phyloP scores from a whole-genome alignment of 2,329 filamentous ascomycete species.

The Raffaelea deltoideospora region DNA sequence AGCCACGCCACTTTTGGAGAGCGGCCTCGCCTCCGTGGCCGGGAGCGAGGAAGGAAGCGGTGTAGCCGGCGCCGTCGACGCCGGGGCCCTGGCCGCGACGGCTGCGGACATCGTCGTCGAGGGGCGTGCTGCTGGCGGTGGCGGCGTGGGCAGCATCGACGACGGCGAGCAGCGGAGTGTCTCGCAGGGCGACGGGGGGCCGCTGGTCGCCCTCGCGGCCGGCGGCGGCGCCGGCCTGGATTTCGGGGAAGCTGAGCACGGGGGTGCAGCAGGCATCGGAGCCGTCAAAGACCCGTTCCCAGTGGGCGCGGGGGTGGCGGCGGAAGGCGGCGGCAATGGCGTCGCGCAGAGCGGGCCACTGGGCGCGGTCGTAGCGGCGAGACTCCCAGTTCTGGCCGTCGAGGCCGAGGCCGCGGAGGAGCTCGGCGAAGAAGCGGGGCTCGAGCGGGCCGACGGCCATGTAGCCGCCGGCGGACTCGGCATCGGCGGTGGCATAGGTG shows the following conservation, averaged over 20 bases:
- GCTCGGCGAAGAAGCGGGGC: conserved; percentile 61
- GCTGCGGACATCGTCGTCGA: conserved; percentile 20
- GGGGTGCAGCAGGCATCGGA: conserved; percentile 91
- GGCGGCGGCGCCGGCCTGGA: conserved; percentile 34
- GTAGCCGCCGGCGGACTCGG: conserved; percentile 33
- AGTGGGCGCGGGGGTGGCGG: conserved; percentile 56
- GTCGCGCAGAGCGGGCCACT: conserved; percentile 52
- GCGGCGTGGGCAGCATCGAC: conserved; percentile 23
- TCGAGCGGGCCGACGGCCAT: conserved; percentile 87
- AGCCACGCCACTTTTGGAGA: conserved; percentile 60
- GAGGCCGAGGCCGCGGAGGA: conserved; percentile 55
- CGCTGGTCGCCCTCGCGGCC: conserved; percentile 50
- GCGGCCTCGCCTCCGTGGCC: conserved; percentile 60
- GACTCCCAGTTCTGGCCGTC: conserved; percentile 28
- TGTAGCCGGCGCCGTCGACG: conserved; percentile 53
- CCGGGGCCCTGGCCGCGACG: conserved; percentile 46
- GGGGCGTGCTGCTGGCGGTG: conserved; percentile 25
- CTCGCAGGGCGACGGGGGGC: conserved; percentile 51
- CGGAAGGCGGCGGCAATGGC: conserved; percentile 51
- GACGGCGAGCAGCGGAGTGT: conserved; percentile 54
- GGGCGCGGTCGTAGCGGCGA: conserved; percentile 38
- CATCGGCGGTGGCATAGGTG: conserved; percentile 70
- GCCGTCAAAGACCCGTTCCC: conserved; percentile 76
- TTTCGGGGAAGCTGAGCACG: conserved; percentile 59
- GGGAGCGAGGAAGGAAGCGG: conserved; percentile 39